Evolutionary conservation across 2,329 filamentous ascomycete species (phyloP).

Genomic region (Beauveria brongniartii): DNA sequence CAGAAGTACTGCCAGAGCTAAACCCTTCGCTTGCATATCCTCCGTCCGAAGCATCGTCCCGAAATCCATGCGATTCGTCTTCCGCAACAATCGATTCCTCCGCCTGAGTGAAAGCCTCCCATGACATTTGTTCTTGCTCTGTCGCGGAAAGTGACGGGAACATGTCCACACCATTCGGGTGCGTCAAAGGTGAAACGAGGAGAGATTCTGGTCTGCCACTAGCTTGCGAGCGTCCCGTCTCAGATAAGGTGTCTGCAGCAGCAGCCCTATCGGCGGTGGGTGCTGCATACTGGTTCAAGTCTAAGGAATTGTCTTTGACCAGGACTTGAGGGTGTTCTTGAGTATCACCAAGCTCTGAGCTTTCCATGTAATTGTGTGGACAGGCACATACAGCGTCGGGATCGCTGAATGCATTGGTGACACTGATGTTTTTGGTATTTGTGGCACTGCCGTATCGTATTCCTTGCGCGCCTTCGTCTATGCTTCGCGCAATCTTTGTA

Average conservation of each 20-base stretch:
- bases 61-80: slow-evolving; percentile 19
- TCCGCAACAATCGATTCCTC: slow-evolving; percentile 30
- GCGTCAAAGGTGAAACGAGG: slow-evolving; percentile 24
- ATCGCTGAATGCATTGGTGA: not conserved
- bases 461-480: not conserved
- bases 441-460: not conserved
- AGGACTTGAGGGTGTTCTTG: not conserved
- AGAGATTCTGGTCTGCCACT: slow-evolving; percentile 15
- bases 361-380: not conserved
- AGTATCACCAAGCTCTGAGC: not conserved
- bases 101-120: slow-evolving; percentile 28
- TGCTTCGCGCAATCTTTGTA: not conserved
- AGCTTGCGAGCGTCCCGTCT: not conserved
- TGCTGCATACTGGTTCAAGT: not conserved
- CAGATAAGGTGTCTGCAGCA: not conserved
- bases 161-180: slow-evolving; percentile 30
- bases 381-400: not conserved
- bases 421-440: not conserved
- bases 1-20: slow-evolving; percentile 29
- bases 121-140: slow-evolving; percentile 28
- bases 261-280: not conserved
- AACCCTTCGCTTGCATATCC: slow-evolving; percentile 30
- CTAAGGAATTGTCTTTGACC: not conserved
- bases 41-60: slow-evolving; percentile 23
- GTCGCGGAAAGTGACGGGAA: slow-evolving; percentile 27